Base-by-base conservation (phyloP, 208 protist species). In the Trypanosoma avium region DNA sequence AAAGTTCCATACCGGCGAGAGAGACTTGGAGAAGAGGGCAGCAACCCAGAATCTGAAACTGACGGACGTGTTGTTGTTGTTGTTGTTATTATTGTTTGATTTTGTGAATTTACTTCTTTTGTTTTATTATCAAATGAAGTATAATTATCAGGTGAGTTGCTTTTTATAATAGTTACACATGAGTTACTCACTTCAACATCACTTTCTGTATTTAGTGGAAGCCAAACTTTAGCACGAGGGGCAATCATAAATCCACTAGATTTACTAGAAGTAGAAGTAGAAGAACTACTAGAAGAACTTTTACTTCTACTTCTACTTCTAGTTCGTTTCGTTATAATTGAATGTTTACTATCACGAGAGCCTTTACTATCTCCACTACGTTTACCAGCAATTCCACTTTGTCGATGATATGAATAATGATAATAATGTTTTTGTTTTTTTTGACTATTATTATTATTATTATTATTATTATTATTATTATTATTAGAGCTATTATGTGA, bases 161-260 rank as follows among this genome's bases (percentile, higher is more conserved):
- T 21, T 32, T 33, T 32, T 21, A 33, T 45, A 7, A 24, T 12
- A 4, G 33, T 45, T 2, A 33, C 6, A 8, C 26, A 27, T 26
- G 15, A 9, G 6, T 26, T 36, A n/a, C n/a, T n/a, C n/a, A n/a
- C n/a, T 8, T 71, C 55, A 4, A 21, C 43, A 36, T 68, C 49
- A 12, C 54, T 45, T n/a, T 52, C 52, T 19, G 27, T 29, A 26
- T 79, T 43, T 24, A 93, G 77, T 22, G 63, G 67, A 35, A 76
- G 75, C 86, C 86, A 93, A n/a, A 93, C 75, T 12, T 81, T 79
- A 3, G 86, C 73, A 19, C 83, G 80, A 3, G 79, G 83, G 13
- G 89, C 73, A 35, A 88, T 74, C 36, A 93, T 89, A 54, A 88
- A 89, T 27, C 66, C 72, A 26, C 81, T 73, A 2, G 22, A 40